Evolutionary conservation across 2,329 filamentous ascomycete species (phyloP).

Genomic region (Knoxdaviesia proteae): DNA sequence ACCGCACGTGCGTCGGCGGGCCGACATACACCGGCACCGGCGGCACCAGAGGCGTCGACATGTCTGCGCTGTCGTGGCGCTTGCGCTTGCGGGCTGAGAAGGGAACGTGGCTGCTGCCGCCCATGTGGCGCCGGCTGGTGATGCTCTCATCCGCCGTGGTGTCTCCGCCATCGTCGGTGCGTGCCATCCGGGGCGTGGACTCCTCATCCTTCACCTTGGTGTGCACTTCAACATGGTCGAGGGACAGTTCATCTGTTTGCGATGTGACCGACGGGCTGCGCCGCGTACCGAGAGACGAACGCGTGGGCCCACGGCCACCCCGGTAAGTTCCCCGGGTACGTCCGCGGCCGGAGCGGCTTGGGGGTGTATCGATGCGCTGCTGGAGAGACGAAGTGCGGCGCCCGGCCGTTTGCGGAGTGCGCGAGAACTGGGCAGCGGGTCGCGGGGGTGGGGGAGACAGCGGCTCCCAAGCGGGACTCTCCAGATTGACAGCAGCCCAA

Average conservation of each 20-base stretch:
- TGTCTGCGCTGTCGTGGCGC: slow-evolving; percentile 26
- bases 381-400: slow-evolving; percentile 11
- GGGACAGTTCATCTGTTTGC: slow-evolving; percentile 24
- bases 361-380: too few species aligned
- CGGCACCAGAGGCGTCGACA: slow-evolving; percentile 18
- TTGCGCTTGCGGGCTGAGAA: slow-evolving; percentile 31
- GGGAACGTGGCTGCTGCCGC: slow-evolving; percentile 15
- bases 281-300: slow-evolving; percentile 9
- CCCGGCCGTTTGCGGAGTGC: slow-evolving; percentile 11
- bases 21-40: slow-evolving; percentile 11
- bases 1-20: slow-evolving; percentile 48
- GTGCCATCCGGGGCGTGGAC: slow-evolving; percentile 24
- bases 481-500: slow-evolving; percentile 14
- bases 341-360: too few species aligned
- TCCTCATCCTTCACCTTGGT: slow-evolving; percentile 33
- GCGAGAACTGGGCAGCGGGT: slow-evolving; percentile 1
- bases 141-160: slow-evolving; percentile 33
- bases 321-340: too few species aligned
- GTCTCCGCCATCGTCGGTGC: slow-evolving; percentile 32
- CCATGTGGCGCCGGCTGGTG: slow-evolving; percentile 15
- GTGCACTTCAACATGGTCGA: slow-evolving; percentile 17
- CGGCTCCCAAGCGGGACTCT: slow-evolving; percentile 35
- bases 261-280: slow-evolving; percentile 25
- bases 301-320: too few species aligned
- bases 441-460: slow-evolving; percentile 11